Conservation (phyloP, 495 filamentous ascomycete genomes). For the Ascodesmis nigricans region DNA sequence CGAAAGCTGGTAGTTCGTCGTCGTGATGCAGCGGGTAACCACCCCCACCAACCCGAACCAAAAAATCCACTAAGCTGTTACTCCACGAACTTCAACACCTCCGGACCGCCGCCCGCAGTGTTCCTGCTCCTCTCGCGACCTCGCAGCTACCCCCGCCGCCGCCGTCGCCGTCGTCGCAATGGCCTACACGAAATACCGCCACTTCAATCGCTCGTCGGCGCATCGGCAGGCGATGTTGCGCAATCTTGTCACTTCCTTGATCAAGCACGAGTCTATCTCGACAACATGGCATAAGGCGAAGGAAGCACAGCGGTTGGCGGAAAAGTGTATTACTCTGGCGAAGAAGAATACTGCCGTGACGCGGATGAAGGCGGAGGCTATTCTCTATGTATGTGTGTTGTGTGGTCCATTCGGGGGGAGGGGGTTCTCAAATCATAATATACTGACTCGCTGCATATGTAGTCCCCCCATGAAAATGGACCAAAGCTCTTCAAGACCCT, state of each 20-base stretch:
- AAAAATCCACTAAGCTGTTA: too few species aligned
- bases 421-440: not conserved
- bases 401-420: too few species aligned
- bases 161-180: conserved; percentile 27
- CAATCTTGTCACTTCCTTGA: conserved; percentile 87
- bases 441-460: not conserved
- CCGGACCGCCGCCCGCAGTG: not conserved
- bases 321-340: conserved; percentile 77
- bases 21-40: too few species aligned
- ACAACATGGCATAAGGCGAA: conserved; percentile 95
- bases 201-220: conserved; percentile 57
- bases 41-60: too few species aligned
- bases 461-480: conserved; percentile 44
- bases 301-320: conserved; percentile 78
- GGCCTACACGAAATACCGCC: conserved; percentile 69
- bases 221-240: conserved; percentile 85
- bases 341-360: conserved; percentile 74
- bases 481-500: conserved; percentile 77
- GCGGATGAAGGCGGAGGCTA: conserved; percentile 39
- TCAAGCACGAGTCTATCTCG: conserved; percentile 74
- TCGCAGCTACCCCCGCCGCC: not conserved
- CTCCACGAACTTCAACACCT: not conserved
- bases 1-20: too few species aligned
- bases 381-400: conserved; percentile 65
- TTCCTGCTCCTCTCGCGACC: not conserved